Evolutionary conservation across 495 filamentous ascomycete species (phyloP), one percentile per base, ranked within the genome.

Genomic region (Trypethelium eluteriae): DNA sequence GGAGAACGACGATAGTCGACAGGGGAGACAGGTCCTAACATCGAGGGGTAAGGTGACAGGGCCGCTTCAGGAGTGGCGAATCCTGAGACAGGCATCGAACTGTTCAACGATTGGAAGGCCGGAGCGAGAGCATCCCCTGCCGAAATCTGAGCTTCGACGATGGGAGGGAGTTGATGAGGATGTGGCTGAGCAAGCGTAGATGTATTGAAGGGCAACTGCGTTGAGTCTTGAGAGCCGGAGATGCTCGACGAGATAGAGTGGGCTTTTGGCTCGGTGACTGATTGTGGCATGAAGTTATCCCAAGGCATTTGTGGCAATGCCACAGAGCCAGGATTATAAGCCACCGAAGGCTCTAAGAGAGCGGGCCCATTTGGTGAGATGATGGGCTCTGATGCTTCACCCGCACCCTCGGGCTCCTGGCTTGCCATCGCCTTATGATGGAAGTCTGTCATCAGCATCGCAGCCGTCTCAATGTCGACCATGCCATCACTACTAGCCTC

Each of bases 401-500:
- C 70, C 64, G 64, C 65, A 71, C 83, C 79, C 70, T 92, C 88
- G 76, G 88, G 90, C 71, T 84, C 79, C 74, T 89, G 86, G 70
- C 81, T 82, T 67, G 85, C 89, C 80, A 91, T 93, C 46, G 94
- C 93, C 80, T 96, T 96, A 79, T 97, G 92, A 81, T 96, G 95
- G 77, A 98, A 89, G 79, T 98, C 91, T 75, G 95, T 94, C 84
- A 98, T 94, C 81, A 98, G 86, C 90, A 96, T 96, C 70, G 95
- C 94, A 73, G 94, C 94, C 74, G 92, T 93, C 84, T 98, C 94
- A 77, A 97, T 86, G 80, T 97, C 93, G 76, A 96, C 90, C 83
- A 94, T 90, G 76, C 90, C 92, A 76, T 98, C 94, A 79, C 86
- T 91, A 80, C 88, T 91, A 69, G 89, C 91, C 79, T 96, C 93